phyloP scores from a whole-genome alignment of 371 early-diverging fungal genomes.

The Phascolomyces articulosus region DNA sequence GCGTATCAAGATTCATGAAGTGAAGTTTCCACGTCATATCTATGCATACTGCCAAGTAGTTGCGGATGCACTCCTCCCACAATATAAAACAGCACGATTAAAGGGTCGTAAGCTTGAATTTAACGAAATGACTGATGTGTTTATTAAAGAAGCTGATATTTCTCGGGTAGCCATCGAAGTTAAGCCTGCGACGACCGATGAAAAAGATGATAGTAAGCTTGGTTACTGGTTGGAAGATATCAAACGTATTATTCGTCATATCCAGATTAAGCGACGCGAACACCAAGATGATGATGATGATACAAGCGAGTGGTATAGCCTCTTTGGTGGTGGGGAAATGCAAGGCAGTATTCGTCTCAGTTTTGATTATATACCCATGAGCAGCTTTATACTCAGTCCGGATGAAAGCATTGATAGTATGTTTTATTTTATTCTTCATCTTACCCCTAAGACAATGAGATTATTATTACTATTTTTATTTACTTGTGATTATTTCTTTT shows the following conservation, averaged over 20 bases:
- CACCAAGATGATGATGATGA: constrained; percentile 14
- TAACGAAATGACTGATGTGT: constrained; percentile 50
- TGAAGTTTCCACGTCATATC: constrained; percentile 21
- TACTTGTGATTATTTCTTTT: not conserved
- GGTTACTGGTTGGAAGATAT: constrained; percentile 44
- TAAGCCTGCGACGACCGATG: constrained; percentile 26
- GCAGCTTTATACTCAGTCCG: constrained; percentile 47
- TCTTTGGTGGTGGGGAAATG: constrained; percentile 30
- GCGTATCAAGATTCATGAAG: constrained; percentile 42
- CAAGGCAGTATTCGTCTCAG: constrained; percentile 50
- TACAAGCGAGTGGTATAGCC: constrained; percentile 41
- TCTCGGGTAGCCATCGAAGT: constrained; percentile 58
- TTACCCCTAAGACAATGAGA: not conserved
- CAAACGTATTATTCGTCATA: constrained; percentile 32
- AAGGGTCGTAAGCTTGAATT: constrained; percentile 33
- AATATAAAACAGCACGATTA: constrained; percentile 34
- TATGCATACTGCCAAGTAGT: constrained; percentile 42
- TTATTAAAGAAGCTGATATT: constrained; percentile 65
- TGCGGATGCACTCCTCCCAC: constrained; percentile 36
- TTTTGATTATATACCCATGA: constrained; percentile 57
- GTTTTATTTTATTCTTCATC: constrained; percentile 11
- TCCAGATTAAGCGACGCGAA: constrained; percentile 23
- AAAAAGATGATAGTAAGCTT: constrained; percentile 32
- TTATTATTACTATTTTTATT: not conserved
- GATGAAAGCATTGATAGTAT: constrained; percentile 65